Evolutionary conservation across 257 asterid species (phyloP), one percentile per base, ranked within the genome.

Genomic region (Perilla frutescens): DNA sequence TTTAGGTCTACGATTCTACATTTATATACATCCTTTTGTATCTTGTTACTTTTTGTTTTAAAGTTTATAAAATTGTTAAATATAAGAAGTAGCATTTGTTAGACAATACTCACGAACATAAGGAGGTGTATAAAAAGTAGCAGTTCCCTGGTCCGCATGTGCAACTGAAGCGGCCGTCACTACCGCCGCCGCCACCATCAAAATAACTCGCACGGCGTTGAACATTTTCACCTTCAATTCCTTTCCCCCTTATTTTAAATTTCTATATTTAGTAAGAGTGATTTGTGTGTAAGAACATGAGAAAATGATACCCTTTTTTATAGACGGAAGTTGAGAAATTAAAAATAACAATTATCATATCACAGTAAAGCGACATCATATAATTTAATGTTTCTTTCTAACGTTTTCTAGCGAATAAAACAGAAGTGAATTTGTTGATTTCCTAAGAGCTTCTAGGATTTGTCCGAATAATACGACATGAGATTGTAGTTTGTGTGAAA

Each of bases 91-190:
- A 0, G 26, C 26, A 20, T 20, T 20, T 20, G 26, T 20, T 1
- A 20, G 26, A 20, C 0, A 20, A 20, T 34, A 86, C 90, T 83
- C 49, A 86, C 88, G 90, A 68, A 79, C 78, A 20, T 86, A 86
- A 58, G 90, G 90, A n/a, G 90, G 81, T 3, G 90, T 86, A 3
- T 86, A 83, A 65, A 49, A 86, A 48, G 90, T 86, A 29, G 88
- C 88, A 12, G 90, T 86, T 58, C 88, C 90, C 0, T 71, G 3
- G 41, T 45, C 79, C 1, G 83, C 86, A 9, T 62, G 51, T 13
- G 74, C 83, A 60, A 44, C 0, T 0, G 76, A 66, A 60, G 76
- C 78, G 2, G 62, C 75, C 3, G 45, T 20, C 26, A 11, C 20
- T 45, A 9, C 10, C 57, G 14, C 44, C 65, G 43, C 63, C 36